phyloP scores from a whole-genome alignment of 1,139 yeast genomes.

The Blastobotrys persicus region DNA sequence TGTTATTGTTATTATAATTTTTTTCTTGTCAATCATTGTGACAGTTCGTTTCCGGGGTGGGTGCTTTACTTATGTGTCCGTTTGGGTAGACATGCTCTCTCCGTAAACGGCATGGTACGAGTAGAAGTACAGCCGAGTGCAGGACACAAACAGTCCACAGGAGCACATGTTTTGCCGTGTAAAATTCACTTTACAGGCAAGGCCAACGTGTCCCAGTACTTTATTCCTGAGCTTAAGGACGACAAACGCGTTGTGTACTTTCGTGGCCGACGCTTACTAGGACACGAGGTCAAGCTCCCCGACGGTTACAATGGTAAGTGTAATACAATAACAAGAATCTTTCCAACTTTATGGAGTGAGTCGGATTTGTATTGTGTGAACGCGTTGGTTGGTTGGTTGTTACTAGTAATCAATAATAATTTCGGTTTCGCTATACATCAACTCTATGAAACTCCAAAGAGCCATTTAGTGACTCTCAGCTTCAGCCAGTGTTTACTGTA shows the following conservation, averaged over 20 bases:
- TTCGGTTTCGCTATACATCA: too few species aligned
- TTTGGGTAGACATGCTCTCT: background rate
- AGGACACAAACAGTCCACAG: slow-evolving; percentile 9
- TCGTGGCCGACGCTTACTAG: slow-evolving; percentile 31
- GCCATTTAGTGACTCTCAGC: too few species aligned
- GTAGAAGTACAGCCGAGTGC: slow-evolving; percentile 1
- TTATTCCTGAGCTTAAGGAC: slow-evolving; percentile 18
- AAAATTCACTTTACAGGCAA: slow-evolving; percentile 29
- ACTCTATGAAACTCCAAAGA: too few species aligned
- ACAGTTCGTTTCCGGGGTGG: too few species aligned
- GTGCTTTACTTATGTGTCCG: background rate
- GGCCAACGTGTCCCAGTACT: slow-evolving; percentile 26
- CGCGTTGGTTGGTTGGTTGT: background rate
- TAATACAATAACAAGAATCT: background rate
- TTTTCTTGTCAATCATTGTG: too few species aligned
- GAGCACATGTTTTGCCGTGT: slow-evolving; percentile 31
- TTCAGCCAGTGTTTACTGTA: too few species aligned
- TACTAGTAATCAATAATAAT: too few species aligned
- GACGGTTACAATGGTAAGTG: slow-evolving; percentile 23
- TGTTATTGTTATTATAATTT: too few species aligned
- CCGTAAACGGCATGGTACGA: background rate
- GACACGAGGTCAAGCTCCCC: slow-evolving; percentile 21
- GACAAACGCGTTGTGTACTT: slow-evolving; percentile 22
- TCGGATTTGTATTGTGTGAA: background rate
- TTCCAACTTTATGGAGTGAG: slow-evolving; percentile 5